Base-by-base conservation (phyloP, 805 yeast genomes). In the Suhomyces sp. region DNA sequence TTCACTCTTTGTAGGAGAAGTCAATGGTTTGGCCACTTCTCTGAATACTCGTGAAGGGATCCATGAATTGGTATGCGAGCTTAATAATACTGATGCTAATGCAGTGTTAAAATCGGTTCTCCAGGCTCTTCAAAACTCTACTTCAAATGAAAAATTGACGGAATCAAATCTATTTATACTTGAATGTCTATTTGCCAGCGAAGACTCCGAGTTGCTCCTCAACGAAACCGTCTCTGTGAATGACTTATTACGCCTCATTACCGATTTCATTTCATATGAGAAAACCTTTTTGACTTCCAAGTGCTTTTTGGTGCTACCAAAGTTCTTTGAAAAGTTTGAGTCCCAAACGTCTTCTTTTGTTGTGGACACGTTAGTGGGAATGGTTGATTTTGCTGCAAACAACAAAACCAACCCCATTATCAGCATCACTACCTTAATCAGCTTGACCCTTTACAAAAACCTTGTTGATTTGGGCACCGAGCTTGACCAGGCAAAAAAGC, bases 1-100 rank as follows among this genome's bases (percentile, higher is more conserved):
- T 62, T 90, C 91, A 61, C 69, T 67, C 3, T 90, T 83, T 65
- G 88, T 90, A 5, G 81, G 91, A 2, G 86, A 83, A 35, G 91
- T 88, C 52, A 77, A 89, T 1, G 97, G 90, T 1, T 75, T 91
- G 31, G 71, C 85, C 0, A 71, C 85, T 0, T 44, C 58, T 0
- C 68, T 69, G 8, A 67, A 79, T 2, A 79, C 85, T 0, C 79
- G 98, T 50, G 87, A 84, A 47, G 78, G 87, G 0, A 71, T 85
- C 0, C 73, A 75, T 26, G 90, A 86, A 27, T 78, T 82, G 33
- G 57, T 88, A 5, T 68, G 80, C 0, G 85, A 82, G 19, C 59
- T 85, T 35, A 73, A 78, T 36, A 71, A 68, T 5, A 46, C 48
- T 0, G 85, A 82, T 56, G 71, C 79, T 7, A 50, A 55, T 1